phyloP scores from a whole-genome alignment of 2,329 filamentous ascomycete species.

The Diaporthe destruens region DNA sequence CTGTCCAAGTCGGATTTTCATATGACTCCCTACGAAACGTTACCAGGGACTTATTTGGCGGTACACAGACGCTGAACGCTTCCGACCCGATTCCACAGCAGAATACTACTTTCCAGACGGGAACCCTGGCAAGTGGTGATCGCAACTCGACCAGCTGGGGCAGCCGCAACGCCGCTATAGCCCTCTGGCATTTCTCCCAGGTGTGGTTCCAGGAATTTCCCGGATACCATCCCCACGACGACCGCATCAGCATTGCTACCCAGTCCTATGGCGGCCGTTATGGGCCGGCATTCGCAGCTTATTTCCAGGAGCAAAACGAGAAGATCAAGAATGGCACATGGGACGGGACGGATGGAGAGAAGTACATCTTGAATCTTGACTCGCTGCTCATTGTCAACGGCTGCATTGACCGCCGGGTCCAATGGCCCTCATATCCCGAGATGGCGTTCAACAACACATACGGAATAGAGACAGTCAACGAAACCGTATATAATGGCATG shows the following conservation, averaged over 20 bases:
- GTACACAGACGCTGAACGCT: constrained; percentile 26
- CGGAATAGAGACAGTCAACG: constrained; percentile 62
- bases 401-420: constrained; percentile 25
- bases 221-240: constrained; percentile 58
- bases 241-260: constrained; percentile 48
- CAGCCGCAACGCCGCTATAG: constrained; percentile 54
- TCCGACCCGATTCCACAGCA: constrained; percentile 19
- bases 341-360: constrained; percentile 11
- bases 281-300: constrained; percentile 54
- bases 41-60: constrained; percentile 33
- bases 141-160: constrained; percentile 60
- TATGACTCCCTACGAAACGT: constrained; percentile 46
- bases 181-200: constrained; percentile 68
- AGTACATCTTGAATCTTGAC: constrained; percentile 30
- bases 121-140: constrained; percentile 62
- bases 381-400: constrained; percentile 37
- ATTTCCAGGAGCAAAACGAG: constrained; percentile 36
- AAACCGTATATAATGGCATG: constrained; percentile 59
- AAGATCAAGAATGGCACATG: constrained; percentile 33
- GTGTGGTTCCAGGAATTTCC: constrained; percentile 68
- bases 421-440: constrained; percentile 18
- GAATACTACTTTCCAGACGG: constrained; percentile 27
- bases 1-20: constrained; percentile 48
- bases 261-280: constrained; percentile 51
- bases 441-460: constrained; percentile 57